These are phyloP conservation scores for Aspergillus hortae DNA, from an alignment of 2,329 filamentous ascomycete genomes.

Conservation along the genomic window DNA sequence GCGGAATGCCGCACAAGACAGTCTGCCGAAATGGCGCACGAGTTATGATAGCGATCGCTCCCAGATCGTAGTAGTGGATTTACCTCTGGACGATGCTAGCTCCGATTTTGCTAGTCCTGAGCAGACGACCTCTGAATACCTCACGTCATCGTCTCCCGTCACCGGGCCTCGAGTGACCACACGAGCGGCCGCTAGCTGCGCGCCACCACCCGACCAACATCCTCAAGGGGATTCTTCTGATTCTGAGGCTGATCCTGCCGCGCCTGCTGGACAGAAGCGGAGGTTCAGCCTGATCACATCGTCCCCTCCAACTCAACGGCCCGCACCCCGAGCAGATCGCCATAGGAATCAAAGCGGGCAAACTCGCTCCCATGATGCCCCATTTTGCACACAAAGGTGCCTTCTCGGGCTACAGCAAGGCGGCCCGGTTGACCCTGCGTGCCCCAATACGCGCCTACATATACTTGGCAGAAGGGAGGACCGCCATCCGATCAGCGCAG, in stretches of 20 bases:
- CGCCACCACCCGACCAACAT: slow-evolving; percentile 9
- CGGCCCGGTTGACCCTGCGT: slow-evolving; percentile 16
- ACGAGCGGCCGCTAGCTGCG: slow-evolving; percentile 10
- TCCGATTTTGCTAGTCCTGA: slow-evolving; percentile 11
- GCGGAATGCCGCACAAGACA: slow-evolving; percentile 15
- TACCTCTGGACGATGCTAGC: slow-evolving; percentile 10
- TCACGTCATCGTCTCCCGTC: slow-evolving; percentile 11
- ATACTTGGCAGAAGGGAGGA: slow-evolving; percentile 5
- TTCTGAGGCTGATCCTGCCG: slow-evolving; percentile 14
- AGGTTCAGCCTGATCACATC: slow-evolving; percentile 21
- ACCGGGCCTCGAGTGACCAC: slow-evolving; percentile 7
- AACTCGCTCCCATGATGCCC: slow-evolving; percentile 12
- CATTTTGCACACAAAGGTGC: slow-evolving; percentile 25
- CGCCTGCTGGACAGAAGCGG: slow-evolving; percentile 18
- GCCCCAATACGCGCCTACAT: slow-evolving; percentile 23
- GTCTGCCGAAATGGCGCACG: slow-evolving; percentile 18
- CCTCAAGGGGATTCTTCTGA: slow-evolving; percentile 9
- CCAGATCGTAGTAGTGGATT: slow-evolving; percentile 18
- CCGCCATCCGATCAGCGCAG: slow-evolving; percentile 16
- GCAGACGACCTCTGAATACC: slow-evolving; percentile 12
- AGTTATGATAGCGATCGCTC: slow-evolving; percentile 16
- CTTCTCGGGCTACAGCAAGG: slow-evolving; percentile 22
- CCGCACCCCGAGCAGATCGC: slow-evolving; percentile 6
- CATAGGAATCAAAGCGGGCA: slow-evolving; percentile 9
- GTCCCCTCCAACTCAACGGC: slow-evolving; percentile 13